Evolutionary conservation across 805 yeast species (phyloP).

Genomic region (Danielia oregonensis): DNA sequence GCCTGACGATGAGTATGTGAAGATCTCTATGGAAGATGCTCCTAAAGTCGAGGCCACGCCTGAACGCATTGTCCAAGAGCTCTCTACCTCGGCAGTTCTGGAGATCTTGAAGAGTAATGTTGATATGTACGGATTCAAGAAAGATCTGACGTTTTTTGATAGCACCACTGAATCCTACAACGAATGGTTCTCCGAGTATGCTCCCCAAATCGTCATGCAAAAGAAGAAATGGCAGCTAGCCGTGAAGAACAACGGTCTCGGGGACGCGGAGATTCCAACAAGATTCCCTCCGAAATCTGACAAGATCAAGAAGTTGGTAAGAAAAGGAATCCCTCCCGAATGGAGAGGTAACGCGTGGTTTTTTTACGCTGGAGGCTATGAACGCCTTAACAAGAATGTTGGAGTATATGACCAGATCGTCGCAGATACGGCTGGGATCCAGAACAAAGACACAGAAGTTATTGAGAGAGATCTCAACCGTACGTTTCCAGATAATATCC

Average conservation of each 20-base stretch:
- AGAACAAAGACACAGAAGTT: conserved; percentile 81
- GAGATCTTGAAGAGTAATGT: conserved; percentile 9
- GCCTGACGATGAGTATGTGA: conserved; percentile 19
- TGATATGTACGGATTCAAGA: conserved; percentile 88
- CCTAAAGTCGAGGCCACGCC: no score
- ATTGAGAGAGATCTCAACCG: conserved; percentile 92
- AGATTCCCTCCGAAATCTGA: conserved; percentile 77
- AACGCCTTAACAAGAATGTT: conserved; percentile 58
- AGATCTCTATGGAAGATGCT: not conserved
- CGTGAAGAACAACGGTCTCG: conserved; percentile 65
- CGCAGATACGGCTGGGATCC: conserved; percentile 47
- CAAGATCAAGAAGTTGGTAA: conserved; percentile 71
- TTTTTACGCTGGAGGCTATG: conserved; percentile 84
- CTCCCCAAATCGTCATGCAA: conserved; percentile 57
- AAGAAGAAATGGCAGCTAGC: conserved; percentile 73
- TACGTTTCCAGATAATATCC: conserved; percentile 90
- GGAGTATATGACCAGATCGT: conserved; percentile 76
- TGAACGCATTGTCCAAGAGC: not conserved
- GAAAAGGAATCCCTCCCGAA: conserved; percentile 94
- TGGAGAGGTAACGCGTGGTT: conserved; percentile 99
- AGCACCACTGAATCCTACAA: conserved; percentile 58
- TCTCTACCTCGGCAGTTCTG: not conserved
- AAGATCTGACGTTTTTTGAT: conserved; percentile 45
- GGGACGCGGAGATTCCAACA: conserved; percentile 40
- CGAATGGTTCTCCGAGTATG: conserved; percentile 70